These are phyloP conservation scores for Luffa aegyptiaca DNA, from an alignment of 306 rosid species.

Conservation along the genomic window DNA sequence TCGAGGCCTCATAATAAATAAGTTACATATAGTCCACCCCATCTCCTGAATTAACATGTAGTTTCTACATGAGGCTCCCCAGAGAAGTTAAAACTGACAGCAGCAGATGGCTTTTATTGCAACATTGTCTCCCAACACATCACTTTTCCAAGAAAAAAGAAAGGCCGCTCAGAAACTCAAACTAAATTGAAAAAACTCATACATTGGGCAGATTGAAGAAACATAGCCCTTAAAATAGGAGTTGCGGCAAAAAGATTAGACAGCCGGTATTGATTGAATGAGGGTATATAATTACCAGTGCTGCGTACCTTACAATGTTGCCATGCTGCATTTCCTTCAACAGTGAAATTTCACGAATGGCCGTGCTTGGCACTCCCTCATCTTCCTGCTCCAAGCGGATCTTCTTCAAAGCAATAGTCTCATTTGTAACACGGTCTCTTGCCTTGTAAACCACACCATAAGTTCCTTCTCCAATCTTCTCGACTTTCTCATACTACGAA, in stretches of 20 bases:
- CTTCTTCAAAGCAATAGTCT: constrained; percentile 80
- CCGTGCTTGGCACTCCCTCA: constrained; percentile 90
- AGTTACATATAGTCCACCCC: not conserved
- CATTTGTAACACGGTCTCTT: constrained; percentile 64
- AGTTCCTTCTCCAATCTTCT: constrained; percentile 91
- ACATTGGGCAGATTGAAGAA: not conserved
- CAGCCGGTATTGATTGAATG: not conserved
- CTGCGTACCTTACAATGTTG: constrained; percentile 69
- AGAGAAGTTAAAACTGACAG: not conserved
- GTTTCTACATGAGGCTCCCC: not conserved
- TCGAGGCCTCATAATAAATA: not conserved
- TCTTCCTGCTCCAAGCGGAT: constrained; percentile 92
- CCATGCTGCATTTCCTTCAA: constrained; percentile 86
- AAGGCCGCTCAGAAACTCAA: not conserved
- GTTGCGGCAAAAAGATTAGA: not conserved
- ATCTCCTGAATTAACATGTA: not conserved
- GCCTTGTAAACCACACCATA: constrained; percentile 94
- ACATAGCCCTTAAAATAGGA: not conserved
- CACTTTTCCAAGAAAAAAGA: not conserved
- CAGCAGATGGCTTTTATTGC: not conserved
- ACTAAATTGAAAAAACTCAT: not conserved
- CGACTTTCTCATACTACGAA: constrained; percentile 79
- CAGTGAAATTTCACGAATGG: constrained; percentile 83
- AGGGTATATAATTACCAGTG: not conserved
- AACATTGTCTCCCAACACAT: not conserved